A percentile compares a stretch with the other conserved stretches of the same genome.
phyloP scores from a whole-genome alignment of 1,284 basidiomycete genomes.

The Naganishia sp. region DNA sequence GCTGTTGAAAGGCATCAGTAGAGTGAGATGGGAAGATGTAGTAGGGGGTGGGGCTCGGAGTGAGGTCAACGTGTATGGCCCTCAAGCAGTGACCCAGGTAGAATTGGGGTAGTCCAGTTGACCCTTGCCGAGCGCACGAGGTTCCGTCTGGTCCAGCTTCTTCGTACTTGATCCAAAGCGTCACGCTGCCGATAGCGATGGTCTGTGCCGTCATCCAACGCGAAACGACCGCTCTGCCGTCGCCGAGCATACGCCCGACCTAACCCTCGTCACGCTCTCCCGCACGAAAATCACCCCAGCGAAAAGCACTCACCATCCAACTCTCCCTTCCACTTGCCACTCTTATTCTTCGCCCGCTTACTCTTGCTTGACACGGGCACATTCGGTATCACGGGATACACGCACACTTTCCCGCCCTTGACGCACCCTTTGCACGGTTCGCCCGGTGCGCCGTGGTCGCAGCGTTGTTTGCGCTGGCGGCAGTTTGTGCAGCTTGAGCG shows the following conservation, averaged over 20 bases:
- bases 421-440: constrained; percentile 5
- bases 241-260: no score
- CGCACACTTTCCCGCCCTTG: constrained; percentile 21
- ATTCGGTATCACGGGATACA: constrained; percentile 6
- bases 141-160: no score
- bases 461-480: constrained; percentile 23
- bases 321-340: background rate
- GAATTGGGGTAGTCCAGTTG: no score
- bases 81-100: no score
- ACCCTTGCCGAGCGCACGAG: no score
- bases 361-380: background rate
- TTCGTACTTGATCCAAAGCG: no score
- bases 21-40: background rate
- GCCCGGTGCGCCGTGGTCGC: constrained; percentile 17
- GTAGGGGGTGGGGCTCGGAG: background rate
- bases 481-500: constrained; percentile 26
- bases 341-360: background rate
- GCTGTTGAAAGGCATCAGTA: background rate
- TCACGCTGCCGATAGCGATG: no score
- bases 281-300: background rate
- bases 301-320: background rate
- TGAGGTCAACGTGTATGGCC: no score
- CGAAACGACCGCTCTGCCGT: no score
- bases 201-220: no score
- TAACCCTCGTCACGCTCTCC: background rate